Base-by-base conservation (phyloP, 805 yeast species). In the Pichia phayaonensis region DNA sequence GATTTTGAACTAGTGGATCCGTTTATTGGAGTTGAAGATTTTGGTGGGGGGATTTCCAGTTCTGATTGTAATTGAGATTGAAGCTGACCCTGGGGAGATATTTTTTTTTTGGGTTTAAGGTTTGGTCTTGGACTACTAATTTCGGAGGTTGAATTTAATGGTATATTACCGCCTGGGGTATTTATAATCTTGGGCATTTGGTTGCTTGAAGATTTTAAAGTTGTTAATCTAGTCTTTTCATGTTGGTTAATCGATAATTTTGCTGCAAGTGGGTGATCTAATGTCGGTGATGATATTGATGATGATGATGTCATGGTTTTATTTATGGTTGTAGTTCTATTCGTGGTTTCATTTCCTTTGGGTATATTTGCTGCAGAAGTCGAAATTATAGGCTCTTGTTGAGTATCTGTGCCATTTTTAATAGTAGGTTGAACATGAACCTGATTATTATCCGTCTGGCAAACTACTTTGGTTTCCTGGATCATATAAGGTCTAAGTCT, bases 151-250 rank as follows among this genome's bases (percentile, higher is more conserved):
- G 49, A 31, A 29, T 48, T 48, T 22, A 48, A 26, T 2, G 44
- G 44, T 21, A 48, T 48, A 22, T 44, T 48, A 11, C 51, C 51
- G 21, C 39, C 34, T 22, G 51, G 47, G 16, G 51, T 48, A 40
- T 48, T 48, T 18, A 48, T 48, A 11, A 22, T 27, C 31, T 44
- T 48, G 12, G 51, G 44, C 40, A 44, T 48, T 13, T 27, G 39
- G n/a, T 4, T 40, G 2, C 8, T 21, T 20, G 46, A n/a, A 42
- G 18, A 2, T 34, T 34, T 34, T 34, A n/a, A 16, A 6, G 18
- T 34, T n/a, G 38, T 8, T 7, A 11, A 8, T 6, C n/a, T 34
- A 16, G 20, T 3, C 38, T 34, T 16, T 34, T 34, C 38, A 16
- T 29, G 34, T 15, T 3, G 34, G n/a, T n/a, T 34, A 34, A 7